A percentile compares a stretch with the other conserved stretches of the same genome.
Conservation (phyloP, 2,329 filamentous ascomycete genomes). For the Huntiella savannae region DNA sequence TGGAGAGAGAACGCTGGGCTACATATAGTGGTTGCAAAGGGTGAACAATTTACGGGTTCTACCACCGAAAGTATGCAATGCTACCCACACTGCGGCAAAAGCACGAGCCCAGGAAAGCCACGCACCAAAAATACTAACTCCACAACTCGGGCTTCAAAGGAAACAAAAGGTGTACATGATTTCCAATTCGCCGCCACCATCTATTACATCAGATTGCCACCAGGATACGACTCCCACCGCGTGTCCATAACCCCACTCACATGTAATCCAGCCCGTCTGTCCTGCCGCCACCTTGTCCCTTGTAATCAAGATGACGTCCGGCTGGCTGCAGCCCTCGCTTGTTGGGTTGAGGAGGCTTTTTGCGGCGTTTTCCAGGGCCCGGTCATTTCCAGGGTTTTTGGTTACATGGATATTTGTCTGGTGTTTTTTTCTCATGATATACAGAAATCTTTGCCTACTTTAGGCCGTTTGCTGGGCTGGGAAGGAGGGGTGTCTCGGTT, state of each 20-base stretch:
- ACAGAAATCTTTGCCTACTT: neutral
- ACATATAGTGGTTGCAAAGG: too few relatives aligned
- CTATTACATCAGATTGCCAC: neutral
- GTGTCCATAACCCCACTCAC: neutral
- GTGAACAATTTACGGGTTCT: too few relatives aligned
- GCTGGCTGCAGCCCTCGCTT: constrained; percentile 8
- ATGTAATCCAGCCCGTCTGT: neutral
- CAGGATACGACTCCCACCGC: neutral
- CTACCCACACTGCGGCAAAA: too few relatives aligned
- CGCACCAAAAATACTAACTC: too few relatives aligned
- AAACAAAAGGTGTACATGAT: too few relatives aligned
- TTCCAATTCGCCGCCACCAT: neutral
- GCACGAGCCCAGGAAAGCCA: too few relatives aligned
- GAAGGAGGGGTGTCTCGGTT: neutral
- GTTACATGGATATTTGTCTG: neutral
- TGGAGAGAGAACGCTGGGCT: too few relatives aligned
- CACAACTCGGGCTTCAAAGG: too few relatives aligned
- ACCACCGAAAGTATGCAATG: too few relatives aligned
- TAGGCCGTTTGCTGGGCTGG: neutral
- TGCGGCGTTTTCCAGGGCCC: neutral
- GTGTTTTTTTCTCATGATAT: neutral
- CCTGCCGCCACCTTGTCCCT: neutral
- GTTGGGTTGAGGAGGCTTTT: constrained; percentile 5
- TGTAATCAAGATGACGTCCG: constrained; percentile 1
- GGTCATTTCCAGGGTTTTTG: neutral